phyloP scores from a whole-genome alignment of 768 basidiomycete genomes.

The Trametes cingulata region DNA sequence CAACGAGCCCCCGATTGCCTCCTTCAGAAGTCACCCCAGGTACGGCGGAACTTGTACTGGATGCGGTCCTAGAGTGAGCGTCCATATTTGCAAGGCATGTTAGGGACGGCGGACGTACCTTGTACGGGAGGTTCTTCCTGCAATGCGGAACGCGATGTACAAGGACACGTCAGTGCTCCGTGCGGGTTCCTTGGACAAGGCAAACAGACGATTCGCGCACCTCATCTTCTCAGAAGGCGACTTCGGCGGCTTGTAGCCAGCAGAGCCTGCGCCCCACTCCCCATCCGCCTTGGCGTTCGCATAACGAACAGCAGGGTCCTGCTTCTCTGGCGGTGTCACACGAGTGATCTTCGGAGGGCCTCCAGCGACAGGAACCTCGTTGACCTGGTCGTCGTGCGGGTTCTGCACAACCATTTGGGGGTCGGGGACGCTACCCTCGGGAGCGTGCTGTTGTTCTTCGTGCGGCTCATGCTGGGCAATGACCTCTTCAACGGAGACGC shows the following conservation, averaged over 20 bases:
- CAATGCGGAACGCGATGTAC: not conserved
- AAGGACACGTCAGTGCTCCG: not conserved
- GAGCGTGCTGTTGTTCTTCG: slow-evolving; percentile 16
- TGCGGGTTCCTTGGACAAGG: not conserved
- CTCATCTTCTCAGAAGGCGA: slow-evolving; percentile 64
- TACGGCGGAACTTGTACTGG: slow-evolving; percentile 89
- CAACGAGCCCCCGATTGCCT: not conserved
- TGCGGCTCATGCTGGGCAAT: slow-evolving; percentile 51
- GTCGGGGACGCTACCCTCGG: slow-evolving; percentile 5
- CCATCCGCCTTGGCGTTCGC: slow-evolving; percentile 53
- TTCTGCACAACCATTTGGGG: slow-evolving; percentile 6
- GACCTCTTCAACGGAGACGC: slow-evolving; percentile 75
- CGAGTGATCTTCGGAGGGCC: slow-evolving; percentile 53
- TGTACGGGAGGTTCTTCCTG: slow-evolving; percentile 87
- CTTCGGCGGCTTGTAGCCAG: slow-evolving; percentile 31
- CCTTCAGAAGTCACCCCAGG: slow-evolving; percentile 81
- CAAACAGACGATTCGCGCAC: slow-evolving; percentile 31
- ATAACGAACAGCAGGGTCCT: slow-evolving; percentile 66
- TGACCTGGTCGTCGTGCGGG: slow-evolving; percentile 9
- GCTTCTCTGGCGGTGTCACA: slow-evolving; percentile 62
- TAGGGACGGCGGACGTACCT: slow-evolving; percentile 49
- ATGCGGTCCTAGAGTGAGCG: slow-evolving; percentile 59
- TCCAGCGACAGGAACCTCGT: slow-evolving; percentile 19
- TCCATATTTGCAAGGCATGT: slow-evolving; percentile 29
- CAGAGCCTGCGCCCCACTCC: slow-evolving; percentile 57